Evolutionary conservation across 1,139 yeast genomes (phyloP).

Genomic region (Lodderomyces oxycetoniae): DNA sequence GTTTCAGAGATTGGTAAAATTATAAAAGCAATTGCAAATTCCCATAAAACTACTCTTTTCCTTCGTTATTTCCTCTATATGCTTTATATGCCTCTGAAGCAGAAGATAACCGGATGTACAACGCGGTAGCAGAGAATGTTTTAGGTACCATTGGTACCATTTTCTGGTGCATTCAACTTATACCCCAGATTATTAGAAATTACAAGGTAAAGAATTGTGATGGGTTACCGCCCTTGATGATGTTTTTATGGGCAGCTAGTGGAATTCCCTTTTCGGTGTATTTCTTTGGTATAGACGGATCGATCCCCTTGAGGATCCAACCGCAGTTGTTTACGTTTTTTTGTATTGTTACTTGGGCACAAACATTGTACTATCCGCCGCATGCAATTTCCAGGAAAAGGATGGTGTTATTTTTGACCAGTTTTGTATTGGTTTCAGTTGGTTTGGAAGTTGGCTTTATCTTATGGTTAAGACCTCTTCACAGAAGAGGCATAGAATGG

Average conservation of each 20-base stretch:
- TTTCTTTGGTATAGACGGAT: constrained; percentile 66
- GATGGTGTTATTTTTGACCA: constrained; percentile 30
- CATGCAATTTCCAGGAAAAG: constrained; percentile 33
- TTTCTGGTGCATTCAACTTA: constrained; percentile 84
- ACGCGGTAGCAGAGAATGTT: constrained; percentile 59
- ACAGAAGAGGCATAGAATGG: constrained; percentile 62
- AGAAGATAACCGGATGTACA: too few relatives aligned
- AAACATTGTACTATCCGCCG: constrained; percentile 81
- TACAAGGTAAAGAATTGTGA: constrained; percentile 72
- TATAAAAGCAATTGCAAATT: too few relatives aligned
- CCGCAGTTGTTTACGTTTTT: constrained; percentile 80
- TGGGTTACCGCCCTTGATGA: constrained; percentile 81
- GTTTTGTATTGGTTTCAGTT: constrained; percentile 42
- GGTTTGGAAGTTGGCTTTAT: constrained; percentile 70
- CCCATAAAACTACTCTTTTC: too few relatives aligned
- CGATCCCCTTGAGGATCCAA: constrained; percentile 75
- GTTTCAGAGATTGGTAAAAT: too few relatives aligned
- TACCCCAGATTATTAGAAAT: constrained; percentile 79
- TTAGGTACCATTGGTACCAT: constrained; percentile 88
- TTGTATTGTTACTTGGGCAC: constrained; percentile 65
- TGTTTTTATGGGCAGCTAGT: constrained; percentile 78
- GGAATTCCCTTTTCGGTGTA: constrained; percentile 83
- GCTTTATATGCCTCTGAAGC: too few relatives aligned
- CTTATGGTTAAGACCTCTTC: constrained; percentile 62
- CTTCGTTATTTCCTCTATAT: too few relatives aligned